phyloP scores from a whole-genome alignment of 2,329 filamentous ascomycete genomes.

The Phyllosticta citriasiana region DNA sequence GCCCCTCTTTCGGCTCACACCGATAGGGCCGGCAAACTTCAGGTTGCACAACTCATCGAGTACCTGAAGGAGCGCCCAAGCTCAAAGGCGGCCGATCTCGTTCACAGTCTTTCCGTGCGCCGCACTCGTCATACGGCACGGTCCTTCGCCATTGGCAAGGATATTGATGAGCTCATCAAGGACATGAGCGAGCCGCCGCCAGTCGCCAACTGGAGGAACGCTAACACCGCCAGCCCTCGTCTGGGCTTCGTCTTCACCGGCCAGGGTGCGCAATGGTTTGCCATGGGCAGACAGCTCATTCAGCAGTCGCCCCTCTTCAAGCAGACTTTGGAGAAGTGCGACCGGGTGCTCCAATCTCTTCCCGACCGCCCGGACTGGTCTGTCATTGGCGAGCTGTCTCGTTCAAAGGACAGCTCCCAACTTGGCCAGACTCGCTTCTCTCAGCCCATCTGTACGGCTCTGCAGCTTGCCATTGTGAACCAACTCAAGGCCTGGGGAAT shows the following conservation, averaged over 20 bases:
- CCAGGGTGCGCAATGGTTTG: slow-evolving; percentile 21
- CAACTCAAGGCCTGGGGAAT: slow-evolving; percentile 19
- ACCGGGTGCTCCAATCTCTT: slow-evolving; percentile 8
- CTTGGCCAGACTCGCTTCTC: slow-evolving; percentile 15
- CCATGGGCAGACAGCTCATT: slow-evolving; percentile 11
- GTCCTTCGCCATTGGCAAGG: neutral
- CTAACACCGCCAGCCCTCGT: neutral
- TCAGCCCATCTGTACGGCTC: slow-evolving; percentile 18
- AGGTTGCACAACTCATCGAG: neutral
- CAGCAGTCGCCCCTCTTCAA: slow-evolving; percentile 3
- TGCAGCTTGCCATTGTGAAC: slow-evolving; percentile 20
- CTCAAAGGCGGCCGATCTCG: neutral
- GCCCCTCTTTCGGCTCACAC: slow-evolving; percentile 8
- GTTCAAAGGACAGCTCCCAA: slow-evolving; percentile 13
- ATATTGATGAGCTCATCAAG: neutral
- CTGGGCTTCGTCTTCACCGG: slow-evolving; percentile 21
- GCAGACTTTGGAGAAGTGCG: neutral
- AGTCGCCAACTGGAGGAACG: neutral
- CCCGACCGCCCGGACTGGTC: slow-evolving; percentile 10
- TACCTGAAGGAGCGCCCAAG: neutral
- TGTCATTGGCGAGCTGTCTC: slow-evolving; percentile 16
- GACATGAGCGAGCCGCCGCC: slow-evolving; percentile 3
- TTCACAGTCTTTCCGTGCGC: neutral
- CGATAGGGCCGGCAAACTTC: slow-evolving; percentile 9
- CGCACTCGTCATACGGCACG: neutral